These are phyloP conservation scores for Andalucia godoyi DNA, from an alignment of 78 protist genomes.

Conservation along the genomic window DNA sequence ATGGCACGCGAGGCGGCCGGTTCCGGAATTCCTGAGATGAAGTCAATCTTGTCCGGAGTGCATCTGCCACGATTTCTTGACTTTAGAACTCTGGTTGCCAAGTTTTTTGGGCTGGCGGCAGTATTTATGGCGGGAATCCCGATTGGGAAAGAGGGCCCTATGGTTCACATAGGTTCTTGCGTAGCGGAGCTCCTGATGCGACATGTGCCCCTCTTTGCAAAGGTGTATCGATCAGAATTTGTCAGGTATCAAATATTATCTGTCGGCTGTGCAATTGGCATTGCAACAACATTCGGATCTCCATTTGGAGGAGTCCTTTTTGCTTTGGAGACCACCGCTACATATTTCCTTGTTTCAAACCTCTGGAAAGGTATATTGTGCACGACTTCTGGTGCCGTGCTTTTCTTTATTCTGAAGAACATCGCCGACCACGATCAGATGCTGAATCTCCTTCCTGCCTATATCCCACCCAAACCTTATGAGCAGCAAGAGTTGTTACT, in stretches of 20 bases:
- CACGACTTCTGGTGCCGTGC: constrained; percentile 26
- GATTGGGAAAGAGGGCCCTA: constrained; percentile 79
- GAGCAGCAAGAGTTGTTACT: constrained; percentile 5
- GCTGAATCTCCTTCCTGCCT: too few relatives aligned
- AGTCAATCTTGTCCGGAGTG: constrained; percentile 59
- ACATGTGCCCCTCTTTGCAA: too few relatives aligned
- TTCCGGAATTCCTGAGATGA: constrained; percentile 78
- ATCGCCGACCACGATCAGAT: too few relatives aligned
- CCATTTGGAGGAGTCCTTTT: constrained; percentile 75
- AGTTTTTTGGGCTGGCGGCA: constrained; percentile 25
- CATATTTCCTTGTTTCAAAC: constrained; percentile 39
- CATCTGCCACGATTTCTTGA: constrained; percentile 13
- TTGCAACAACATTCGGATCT: constrained; percentile 61
- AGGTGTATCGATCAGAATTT: too few relatives aligned
- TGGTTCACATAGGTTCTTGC: constrained; percentile 45
- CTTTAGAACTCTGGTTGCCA: constrained; percentile 17
- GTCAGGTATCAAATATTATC: constrained; percentile 26
- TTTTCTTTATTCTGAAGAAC: constrained; percentile 20
- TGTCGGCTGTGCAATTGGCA: constrained; percentile 56
- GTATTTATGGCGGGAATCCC: constrained; percentile 45
- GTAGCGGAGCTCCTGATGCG: not conserved
- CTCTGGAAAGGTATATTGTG: constrained; percentile 34
- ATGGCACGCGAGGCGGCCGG: constrained; percentile 28
- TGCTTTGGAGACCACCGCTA: constrained; percentile 56
- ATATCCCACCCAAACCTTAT: constrained; percentile 12